phyloP scores from a whole-genome alignment of 2,329 filamentous ascomycete genomes.

The Fusarium annulatum region DNA sequence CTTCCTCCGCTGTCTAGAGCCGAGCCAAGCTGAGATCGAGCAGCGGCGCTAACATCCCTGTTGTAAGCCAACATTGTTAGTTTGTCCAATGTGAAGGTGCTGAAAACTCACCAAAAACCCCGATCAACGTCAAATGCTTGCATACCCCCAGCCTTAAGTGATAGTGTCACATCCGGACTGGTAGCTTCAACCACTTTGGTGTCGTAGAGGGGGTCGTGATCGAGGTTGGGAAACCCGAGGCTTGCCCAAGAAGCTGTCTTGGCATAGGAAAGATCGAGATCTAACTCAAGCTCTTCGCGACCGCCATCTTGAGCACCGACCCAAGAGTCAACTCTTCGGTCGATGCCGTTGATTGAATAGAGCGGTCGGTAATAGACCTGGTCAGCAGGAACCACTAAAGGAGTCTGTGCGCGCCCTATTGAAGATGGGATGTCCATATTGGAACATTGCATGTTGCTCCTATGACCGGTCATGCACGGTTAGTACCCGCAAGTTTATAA shows the following conservation, averaged over 20 bases:
- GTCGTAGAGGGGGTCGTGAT: neutral
- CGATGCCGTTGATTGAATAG: neutral
- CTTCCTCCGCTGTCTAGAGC: neutral
- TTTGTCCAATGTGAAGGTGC: fast-evolving
- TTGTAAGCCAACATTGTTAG: fast-evolving
- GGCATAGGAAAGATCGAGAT: neutral
- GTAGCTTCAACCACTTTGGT: neutral
- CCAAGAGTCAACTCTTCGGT: neutral
- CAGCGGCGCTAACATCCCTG: neutral
- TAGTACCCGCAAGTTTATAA: neutral
- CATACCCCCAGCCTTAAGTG: neutral
- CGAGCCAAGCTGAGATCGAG: neutral
- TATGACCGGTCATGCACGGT: neutral
- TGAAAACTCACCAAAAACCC: neutral
- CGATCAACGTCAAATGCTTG: neutral
- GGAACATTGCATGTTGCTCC: neutral
- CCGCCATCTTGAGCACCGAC: fast-evolving
- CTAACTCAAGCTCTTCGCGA: neutral
- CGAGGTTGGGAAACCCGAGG: neutral
- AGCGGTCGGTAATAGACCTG: neutral
- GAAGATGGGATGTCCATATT: neutral
- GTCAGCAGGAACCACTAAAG: neutral
- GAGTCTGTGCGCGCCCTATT: neutral
- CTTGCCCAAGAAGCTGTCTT: neutral
- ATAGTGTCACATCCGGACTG: fast-evolving